Percentiles rank a stretch among this genome's conserved stretches.
These are phyloP conservation scores for Protomyces inundatus DNA, from an alignment of 1,139 yeast species.

Conservation along the genomic window DNA sequence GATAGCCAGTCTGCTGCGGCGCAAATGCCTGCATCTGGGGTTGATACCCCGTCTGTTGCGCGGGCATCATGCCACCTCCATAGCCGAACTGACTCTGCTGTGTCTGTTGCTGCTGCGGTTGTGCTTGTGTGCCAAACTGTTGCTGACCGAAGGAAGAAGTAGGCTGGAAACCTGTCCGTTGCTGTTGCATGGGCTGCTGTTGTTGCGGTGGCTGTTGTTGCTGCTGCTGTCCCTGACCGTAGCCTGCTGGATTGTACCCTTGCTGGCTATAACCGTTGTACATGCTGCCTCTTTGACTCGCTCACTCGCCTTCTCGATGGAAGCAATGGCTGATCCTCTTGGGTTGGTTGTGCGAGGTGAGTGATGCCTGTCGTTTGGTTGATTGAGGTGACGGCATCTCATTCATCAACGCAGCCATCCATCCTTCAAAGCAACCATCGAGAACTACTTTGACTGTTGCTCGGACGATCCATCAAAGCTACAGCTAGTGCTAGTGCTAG, in stretches of 20 bases:
- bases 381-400: no score
- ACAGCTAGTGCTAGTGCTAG: no score
- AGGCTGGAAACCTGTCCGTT: constrained; percentile 23
- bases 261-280: constrained; percentile 19
- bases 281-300: not conserved
- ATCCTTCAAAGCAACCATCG: no score
- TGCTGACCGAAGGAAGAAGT: not conserved
- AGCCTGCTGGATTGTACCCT: not conserved
- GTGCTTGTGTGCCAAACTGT: not conserved
- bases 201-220: not conserved
- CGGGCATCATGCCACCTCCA: constrained; percentile 23
- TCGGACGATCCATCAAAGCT: no score
- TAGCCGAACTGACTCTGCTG: constrained; percentile 36
- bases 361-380: no score
- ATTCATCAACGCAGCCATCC: no score
- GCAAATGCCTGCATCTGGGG: constrained; percentile 27
- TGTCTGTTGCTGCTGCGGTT: constrained; percentile 38
- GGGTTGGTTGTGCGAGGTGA: no score
- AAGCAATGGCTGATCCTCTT: no score
- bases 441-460: no score
- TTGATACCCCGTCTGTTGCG: not conserved
- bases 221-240: not conserved
- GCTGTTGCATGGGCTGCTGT: constrained; percentile 14
- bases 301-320: no score
- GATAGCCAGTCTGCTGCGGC: constrained; percentile 38